Conservation (phyloP, 352 stramenopile species). For the Thalassiosira livingstoniorum region DNA sequence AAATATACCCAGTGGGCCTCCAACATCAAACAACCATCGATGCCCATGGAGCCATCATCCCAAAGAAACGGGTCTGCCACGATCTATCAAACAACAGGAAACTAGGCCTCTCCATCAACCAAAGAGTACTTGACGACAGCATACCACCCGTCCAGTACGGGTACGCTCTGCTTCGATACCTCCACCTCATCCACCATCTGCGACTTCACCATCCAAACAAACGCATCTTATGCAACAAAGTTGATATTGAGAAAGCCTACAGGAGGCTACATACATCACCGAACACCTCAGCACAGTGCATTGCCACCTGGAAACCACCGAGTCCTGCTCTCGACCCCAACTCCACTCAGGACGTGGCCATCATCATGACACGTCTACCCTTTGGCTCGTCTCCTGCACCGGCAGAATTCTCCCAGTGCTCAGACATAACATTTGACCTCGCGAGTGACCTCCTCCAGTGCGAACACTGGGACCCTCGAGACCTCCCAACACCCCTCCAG, state of each 20-base stretch:
- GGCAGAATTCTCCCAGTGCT: conserved; percentile 5
- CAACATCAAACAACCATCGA: conserved; percentile 30
- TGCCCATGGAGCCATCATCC: conserved; percentile 1
- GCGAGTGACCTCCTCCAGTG: conserved; percentile 4
- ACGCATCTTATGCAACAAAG: conserved; percentile 13
- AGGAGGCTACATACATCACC: conserved; percentile 6
- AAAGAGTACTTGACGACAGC: background rate
- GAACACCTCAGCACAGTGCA: conserved; percentile 1
- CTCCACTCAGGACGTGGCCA: background rate
- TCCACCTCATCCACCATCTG: conserved; percentile 9
- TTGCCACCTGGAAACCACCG: conserved; percentile 2
- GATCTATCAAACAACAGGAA: conserved; percentile 12
- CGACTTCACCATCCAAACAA: background rate
- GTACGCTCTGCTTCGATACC: conserved; percentile 1
- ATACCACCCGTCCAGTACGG: conserved; percentile 5
- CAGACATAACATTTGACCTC: conserved; percentile 17
- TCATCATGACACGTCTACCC: conserved; percentile 7
- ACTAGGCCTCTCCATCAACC: conserved; percentile 6
- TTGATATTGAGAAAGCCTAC: conserved; percentile 27
- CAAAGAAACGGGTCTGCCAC: conserved; percentile 15
- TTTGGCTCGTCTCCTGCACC: conserved; percentile 14
- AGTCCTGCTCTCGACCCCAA: background rate
- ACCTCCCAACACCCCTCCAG: background rate
- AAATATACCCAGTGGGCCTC: conserved; percentile 12
- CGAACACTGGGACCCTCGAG: background rate